Base-by-base conservation (phyloP, 169 alveolate species). In the Plasmodium falciparum region DNA sequence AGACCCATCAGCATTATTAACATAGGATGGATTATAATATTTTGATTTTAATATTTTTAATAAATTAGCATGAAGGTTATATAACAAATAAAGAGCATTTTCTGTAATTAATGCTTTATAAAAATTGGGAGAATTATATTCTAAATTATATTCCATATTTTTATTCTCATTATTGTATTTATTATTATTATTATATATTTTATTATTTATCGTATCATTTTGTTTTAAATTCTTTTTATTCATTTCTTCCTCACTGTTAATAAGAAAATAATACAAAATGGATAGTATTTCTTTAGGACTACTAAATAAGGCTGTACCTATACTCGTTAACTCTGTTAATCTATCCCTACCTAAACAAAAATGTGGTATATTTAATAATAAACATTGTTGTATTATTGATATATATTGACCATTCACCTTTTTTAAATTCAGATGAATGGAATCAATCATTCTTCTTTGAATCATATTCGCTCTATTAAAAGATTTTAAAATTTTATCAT, bases 271-370 rank as follows among this genome's bases (percentile, higher is more conserved):
- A 52, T 86, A 86, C 22, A 72, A 11, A 9, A 86, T 45, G 9
- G 92, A 86, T 12, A 86, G 54, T 39, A 86, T 49, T 86, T 86
- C 92, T 56, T 61, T 70, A 1, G 92, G 92, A 29, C 63, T 86
- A 20, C 76, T 86, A 72, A 86, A 86, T 61, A 86, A 71, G 13
- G 92, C 88, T 17, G 92, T 39, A 33, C 92, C 92, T 7, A 86
- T 86, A 47, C 92, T 86, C 0, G 92, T 70, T 49, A 86, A 50
- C 62, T 86, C 92, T 13, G 92, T 86, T 86, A 86, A 43, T 39
- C 92, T 50, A 45, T 86, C 92, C 39, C 92, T 86, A 33, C 92
- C 92, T 22, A 86, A 73, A 66, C 88, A 86, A 45, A 86, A 86
- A n/a, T 86, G 92, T 17, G 92, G 92, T 8, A 86, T 65, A 72